These are phyloP conservation scores for Xerocomus potaroensis DNA, from an alignment of 768 basidiomycete species.

Conservation along the genomic window DNA sequence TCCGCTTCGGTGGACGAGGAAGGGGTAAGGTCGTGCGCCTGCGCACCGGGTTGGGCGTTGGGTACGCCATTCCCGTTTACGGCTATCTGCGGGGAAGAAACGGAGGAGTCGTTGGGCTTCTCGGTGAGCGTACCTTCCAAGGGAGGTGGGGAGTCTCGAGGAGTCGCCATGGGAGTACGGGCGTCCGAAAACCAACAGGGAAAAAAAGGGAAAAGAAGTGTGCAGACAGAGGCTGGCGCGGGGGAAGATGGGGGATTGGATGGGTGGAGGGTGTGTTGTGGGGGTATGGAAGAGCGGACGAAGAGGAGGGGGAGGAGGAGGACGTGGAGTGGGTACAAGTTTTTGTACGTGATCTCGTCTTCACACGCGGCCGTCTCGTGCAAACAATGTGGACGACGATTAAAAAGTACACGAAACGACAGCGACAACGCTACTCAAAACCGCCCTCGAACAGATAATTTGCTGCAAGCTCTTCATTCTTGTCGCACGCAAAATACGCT, in stretches of 20 bases:
- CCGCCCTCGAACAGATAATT: conserved; percentile 87
- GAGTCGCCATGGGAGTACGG: conserved; percentile 20
- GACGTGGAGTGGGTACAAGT: conserved; percentile 14
- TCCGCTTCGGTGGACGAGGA: conserved; percentile 34
- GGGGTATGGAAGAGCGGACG: conserved; percentile 25
- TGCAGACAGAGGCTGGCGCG: neutral
- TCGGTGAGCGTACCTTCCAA: conserved; percentile 15
- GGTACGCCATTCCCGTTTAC: conserved; percentile 25
- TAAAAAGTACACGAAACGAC: neutral
- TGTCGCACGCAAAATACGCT: conserved; percentile 93
- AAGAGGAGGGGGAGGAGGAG: conserved; percentile 11
- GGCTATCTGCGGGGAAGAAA: conserved; percentile 17
- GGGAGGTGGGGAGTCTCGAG: conserved; percentile 16
- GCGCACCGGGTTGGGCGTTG: conserved; percentile 18
- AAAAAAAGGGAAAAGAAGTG: neutral
- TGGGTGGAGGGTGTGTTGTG: conserved; percentile 20
- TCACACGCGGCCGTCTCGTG: conserved; percentile 26
- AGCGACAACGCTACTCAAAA: conserved; percentile 17
- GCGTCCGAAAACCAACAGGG: neutral
- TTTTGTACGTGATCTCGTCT: conserved; percentile 31
- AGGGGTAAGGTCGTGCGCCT: conserved; percentile 28
- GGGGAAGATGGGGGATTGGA: too few species aligned
- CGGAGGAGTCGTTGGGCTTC: conserved; percentile 18
- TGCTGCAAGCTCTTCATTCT: conserved; percentile 95
- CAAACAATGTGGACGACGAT: conserved; percentile 24